Base-by-base conservation (phyloP, 2,329 filamentous ascomycete species). In the Venturia nashicola region DNA sequence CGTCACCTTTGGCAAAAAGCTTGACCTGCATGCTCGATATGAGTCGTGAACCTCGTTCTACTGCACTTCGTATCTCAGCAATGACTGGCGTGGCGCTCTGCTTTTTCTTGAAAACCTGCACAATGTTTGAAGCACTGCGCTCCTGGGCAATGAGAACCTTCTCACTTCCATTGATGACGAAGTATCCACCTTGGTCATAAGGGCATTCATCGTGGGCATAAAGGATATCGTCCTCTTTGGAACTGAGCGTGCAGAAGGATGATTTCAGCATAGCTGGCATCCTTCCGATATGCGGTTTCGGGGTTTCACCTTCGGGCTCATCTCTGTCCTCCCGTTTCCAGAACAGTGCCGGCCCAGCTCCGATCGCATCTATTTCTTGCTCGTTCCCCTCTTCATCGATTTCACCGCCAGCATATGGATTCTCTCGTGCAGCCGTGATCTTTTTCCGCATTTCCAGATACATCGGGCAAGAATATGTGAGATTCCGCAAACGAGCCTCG, bases 81-180 rank as follows among this genome's bases (percentile, higher is more conserved):
- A 93, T 89, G 75, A 94, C 96, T 1, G 91, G 92, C 67, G 91
- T 96, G 11, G 91, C 89, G 68, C 90, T 93, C n/a, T 91, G 91
- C 69, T 93, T 91, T 79, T 99, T 99, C 78, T 96, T 93, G 84
- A 99, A 99, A 36, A 99, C 93, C 77, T 99, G 94, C 5, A 99
- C 94, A 65, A 97, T 99, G 73, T 99, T 99, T 72, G 93, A 94
- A 48, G 94, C 94, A 73, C 92, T 97, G 67, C 94, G 89, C 76
- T 99, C 94, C 75, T 99, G 94, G 1, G 94, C 94, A 71, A 99
- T 99, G 69, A 99, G 79, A 27, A 99, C 94, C 81, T 99, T 99
- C 74, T 99, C 94, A 76, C 90, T 96, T 54, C 94, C 94, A 78
- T 99, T 99, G 82, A 99, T 99, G 71, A 99, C 91, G 73, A 99